Evolutionary conservation across 2,329 filamentous ascomycete genomes (phyloP).

Genomic region (Cryphonectria parasitica): DNA sequence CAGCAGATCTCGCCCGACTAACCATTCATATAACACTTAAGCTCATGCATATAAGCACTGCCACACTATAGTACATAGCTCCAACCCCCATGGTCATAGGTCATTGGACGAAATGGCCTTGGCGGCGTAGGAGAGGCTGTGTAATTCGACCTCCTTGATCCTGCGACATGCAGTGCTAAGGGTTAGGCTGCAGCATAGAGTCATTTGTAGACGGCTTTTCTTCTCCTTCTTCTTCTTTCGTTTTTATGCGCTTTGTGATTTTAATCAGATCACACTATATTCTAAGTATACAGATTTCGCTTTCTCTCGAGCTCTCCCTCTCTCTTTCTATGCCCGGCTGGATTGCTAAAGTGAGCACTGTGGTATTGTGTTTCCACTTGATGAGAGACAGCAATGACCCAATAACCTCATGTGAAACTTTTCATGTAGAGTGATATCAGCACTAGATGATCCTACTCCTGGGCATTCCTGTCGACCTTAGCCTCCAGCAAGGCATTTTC

Average conservation of each 20-base stretch:
- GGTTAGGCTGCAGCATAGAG: not conserved
- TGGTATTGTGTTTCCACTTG: no score
- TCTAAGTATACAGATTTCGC: no score
- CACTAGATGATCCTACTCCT: not conserved
- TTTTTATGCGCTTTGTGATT: not conserved
- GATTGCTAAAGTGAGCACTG: no score
- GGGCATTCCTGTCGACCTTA: not conserved
- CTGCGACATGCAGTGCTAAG: not conserved
- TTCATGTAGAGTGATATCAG: not conserved
- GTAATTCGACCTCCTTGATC: not conserved
- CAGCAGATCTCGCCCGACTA: not conserved
- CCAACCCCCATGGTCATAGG: not conserved
- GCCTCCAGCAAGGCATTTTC: not conserved
- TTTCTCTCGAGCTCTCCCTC: no score
- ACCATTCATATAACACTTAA: not conserved
- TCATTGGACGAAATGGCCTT: not conserved
- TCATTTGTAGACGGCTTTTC: not conserved
- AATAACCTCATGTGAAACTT: no score
- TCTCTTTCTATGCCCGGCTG: no score
- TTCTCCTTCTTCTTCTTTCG: not conserved
- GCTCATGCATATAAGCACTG: slow-evolving; percentile 3
- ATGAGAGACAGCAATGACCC: no score
- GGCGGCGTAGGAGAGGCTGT: not conserved
- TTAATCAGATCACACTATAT: not conserved
- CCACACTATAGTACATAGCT: not conserved